Evolutionary conservation across 208 protist species (phyloP), one percentile per base, ranked within the genome.

Genomic region (Acanthamoeba royreba): DNA sequence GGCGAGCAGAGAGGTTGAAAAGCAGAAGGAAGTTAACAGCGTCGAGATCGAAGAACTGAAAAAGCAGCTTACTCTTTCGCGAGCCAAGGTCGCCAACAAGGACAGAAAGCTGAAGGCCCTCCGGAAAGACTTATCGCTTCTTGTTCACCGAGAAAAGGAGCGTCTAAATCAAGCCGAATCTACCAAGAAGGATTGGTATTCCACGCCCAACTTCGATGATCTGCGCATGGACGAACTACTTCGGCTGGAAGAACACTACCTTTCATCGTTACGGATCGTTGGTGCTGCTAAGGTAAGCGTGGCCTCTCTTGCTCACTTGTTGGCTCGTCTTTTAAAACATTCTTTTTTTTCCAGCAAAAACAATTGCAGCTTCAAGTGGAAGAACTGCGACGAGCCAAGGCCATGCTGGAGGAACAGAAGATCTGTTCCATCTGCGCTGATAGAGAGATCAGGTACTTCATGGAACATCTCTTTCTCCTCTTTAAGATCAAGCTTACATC

Each of bases 351-450:
- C n/a, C 81, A 88, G 81, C 81, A 88, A 88, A 55, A 63, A 63
- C 81, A 88, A 63, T 42, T 92, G 22, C 86, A 74, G 22, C 49
- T 77, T 1, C 86, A 92, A 40, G 49, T 92, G 53, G 86, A 92
- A 25, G 58, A 66, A 55, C 55, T 92, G 86, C 86, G 52, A 42
- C 86, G 86, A 92, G 86, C 49, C 35, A 92, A 92, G 58, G 58
- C 35, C 38, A 66, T 77, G 53, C 86, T 92, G 19, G 86, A 92
- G 58, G 86, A 74, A 55, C 58, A 77, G 86, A 92, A 92, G 55
- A 66, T 66, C 22, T 92, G 86, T 25, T 47, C 43, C 38, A 53
- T 92, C 43, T 92, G 86, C 38, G 58, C 86, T 25, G 86, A 92
- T 25, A n/a, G 81, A 52, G 81, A 88, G 46, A 88, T 88, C 33